phyloP scores from a whole-genome alignment of 768 basidiomycete genomes.

The Coprinellus micaceus region DNA sequence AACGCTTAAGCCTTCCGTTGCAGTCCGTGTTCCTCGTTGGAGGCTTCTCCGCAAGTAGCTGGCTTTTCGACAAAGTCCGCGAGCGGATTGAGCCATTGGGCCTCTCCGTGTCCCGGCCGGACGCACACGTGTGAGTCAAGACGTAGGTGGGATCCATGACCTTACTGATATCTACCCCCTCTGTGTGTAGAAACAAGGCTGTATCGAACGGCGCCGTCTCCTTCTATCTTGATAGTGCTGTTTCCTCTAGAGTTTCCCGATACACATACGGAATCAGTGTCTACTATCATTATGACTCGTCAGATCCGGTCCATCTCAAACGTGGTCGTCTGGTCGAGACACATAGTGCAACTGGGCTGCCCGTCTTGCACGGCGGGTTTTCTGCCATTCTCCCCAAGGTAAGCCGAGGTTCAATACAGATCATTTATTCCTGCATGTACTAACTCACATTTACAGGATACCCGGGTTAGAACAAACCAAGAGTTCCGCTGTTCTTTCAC shows the following conservation, averaged over 20 bases:
- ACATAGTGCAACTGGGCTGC: background rate
- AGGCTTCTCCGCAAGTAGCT: conserved; percentile 56
- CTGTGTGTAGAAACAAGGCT: conserved; percentile 42
- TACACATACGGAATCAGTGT: conserved; percentile 39
- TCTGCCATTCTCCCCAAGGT: conserved; percentile 15
- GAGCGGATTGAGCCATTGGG: conserved; percentile 32
- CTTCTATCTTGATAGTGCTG: conserved; percentile 44
- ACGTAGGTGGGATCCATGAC: background rate
- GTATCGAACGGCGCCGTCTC: conserved; percentile 49
- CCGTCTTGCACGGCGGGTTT: conserved; percentile 4
- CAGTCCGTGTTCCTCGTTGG: conserved; percentile 46
- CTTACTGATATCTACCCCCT: too few species aligned
- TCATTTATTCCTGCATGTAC: background rate
- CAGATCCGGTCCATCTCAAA: background rate
- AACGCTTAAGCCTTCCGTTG: too few species aligned
- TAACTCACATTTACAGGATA: conserved; percentile 11
- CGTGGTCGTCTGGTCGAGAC: background rate
- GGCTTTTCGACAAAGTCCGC: conserved; percentile 43
- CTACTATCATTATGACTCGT: background rate
- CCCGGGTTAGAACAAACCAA: conserved; percentile 15
- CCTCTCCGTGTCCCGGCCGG: conserved; percentile 44
- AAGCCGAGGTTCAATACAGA: too few species aligned
- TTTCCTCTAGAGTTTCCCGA: conserved; percentile 44
- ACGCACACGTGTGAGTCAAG: conserved; percentile 49
- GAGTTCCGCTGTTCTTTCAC: conserved; percentile 15